phyloP scores from a whole-genome alignment of 129 eudicot species.

The Tagetes patula region DNA sequence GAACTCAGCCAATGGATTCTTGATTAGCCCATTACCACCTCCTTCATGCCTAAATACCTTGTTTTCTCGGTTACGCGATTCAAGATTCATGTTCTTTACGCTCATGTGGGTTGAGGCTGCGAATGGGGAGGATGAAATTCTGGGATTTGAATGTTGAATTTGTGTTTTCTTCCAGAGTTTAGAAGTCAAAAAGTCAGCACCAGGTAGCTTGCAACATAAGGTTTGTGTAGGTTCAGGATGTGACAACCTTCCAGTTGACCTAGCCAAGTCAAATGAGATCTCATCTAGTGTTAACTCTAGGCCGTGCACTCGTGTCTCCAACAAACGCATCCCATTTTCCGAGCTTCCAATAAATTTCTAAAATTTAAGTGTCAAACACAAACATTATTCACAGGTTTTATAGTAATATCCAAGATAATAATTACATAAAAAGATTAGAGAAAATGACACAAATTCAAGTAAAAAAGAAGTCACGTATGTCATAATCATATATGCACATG shows the following conservation, averaged over 20 bases:
- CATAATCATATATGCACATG: neutral
- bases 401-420: neutral
- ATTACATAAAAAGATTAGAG: neutral
- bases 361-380: constrained; percentile 3
- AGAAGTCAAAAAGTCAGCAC: constrained; percentile 65
- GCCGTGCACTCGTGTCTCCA: constrained; percentile 87
- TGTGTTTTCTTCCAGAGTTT: constrained; percentile 70
- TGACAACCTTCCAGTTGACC: constrained; percentile 76
- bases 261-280: constrained; percentile 79
- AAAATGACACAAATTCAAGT: constrained; percentile 2
- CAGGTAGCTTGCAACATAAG: constrained; percentile 78
- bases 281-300: constrained; percentile 79
- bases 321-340: constrained; percentile 63
- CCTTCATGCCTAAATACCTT: constrained; percentile 41
- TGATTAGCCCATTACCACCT: constrained; percentile 54
- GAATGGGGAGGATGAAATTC: constrained; percentile 32
- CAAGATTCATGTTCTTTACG: constrained; percentile 29
- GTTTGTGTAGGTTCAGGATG: constrained; percentile 38
- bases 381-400: constrained; percentile 9
- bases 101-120: constrained; percentile 32
- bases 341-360: constrained; percentile 89
- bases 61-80: constrained; percentile 32
- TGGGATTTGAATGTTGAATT: constrained; percentile 36
- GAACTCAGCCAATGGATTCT: constrained; percentile 82
- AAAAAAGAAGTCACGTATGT: constrained; percentile 5